Evolutionary conservation across 495 filamentous ascomycete genomes (phyloP).

Genomic region (Cudoniella acicularis): DNA sequence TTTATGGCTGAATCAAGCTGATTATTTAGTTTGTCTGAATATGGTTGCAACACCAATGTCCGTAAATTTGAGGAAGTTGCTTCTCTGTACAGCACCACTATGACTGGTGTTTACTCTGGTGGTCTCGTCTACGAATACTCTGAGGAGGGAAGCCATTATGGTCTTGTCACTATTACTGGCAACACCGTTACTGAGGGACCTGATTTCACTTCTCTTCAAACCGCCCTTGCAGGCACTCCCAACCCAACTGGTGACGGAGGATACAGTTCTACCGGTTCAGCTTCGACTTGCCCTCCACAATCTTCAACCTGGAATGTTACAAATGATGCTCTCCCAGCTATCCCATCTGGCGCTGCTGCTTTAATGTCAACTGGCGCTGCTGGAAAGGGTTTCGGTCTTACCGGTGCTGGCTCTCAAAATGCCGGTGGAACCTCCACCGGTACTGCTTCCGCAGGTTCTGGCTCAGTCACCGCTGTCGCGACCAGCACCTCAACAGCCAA

Average conservation of each 20-base stretch:
- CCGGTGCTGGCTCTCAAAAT: constrained; percentile 68
- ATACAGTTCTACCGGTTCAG: constrained; percentile 62
- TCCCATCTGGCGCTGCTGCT: constrained; percentile 62
- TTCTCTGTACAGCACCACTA: constrained; percentile 75
- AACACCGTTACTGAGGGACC: constrained; percentile 45
- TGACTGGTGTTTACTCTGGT: constrained; percentile 92
- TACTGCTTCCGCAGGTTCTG: constrained; percentile 62
- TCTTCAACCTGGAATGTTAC: constrained; percentile 73
- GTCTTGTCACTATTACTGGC: constrained; percentile 61
- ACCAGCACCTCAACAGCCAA: constrained; percentile 34
- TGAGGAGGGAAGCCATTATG: constrained; percentile 70
- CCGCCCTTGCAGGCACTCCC: constrained; percentile 56
- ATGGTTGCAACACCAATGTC: constrained; percentile 76
- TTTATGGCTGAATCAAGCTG: not conserved
- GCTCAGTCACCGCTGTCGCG: constrained; percentile 41
- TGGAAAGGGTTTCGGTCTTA: constrained; percentile 67
- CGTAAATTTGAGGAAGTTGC: constrained; percentile 79
- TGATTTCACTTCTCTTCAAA: constrained; percentile 68
- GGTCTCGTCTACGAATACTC: constrained; percentile 96
- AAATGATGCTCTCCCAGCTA: constrained; percentile 64
- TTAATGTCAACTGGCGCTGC: constrained; percentile 75
- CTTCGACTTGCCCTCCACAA: constrained; percentile 65
- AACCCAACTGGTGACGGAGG: constrained; percentile 73
- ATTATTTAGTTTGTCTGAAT: constrained; percentile 70
- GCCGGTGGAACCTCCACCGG: constrained; percentile 57